phyloP scores from a whole-genome alignment of 1,139 yeast species.

The Debaryomyces coudertii region DNA sequence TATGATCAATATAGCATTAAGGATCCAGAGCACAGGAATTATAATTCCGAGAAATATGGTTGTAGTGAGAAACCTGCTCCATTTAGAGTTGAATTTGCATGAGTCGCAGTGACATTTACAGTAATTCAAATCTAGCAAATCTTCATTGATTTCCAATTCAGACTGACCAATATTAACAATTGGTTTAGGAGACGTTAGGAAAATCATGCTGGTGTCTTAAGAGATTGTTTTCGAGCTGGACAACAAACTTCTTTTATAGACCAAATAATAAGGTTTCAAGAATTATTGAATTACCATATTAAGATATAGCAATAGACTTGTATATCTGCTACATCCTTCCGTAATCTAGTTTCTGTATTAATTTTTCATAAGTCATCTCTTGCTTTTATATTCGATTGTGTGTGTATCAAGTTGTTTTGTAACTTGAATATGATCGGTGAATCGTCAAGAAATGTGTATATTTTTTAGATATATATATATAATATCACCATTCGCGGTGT shows the following conservation, averaged over 20 bases:
- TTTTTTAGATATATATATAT: no score
- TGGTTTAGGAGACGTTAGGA: slow-evolving; percentile 1
- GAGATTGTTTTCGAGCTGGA: not conserved
- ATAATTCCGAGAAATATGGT: slow-evolving; percentile 23
- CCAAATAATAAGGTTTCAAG: not conserved
- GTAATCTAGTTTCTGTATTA: no score
- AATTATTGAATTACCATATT: slow-evolving; percentile 1
- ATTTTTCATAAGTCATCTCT: not conserved
- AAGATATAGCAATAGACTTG: slow-evolving; percentile 6
- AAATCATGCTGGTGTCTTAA: not conserved
- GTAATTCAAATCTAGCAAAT: slow-evolving; percentile 1
- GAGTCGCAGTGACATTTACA: slow-evolving; percentile 13
- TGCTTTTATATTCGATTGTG: no score
- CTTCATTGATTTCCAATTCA: slow-evolving; percentile 6
- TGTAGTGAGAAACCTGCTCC: slow-evolving; percentile 3
- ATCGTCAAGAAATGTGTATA: no score
- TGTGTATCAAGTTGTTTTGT: no score
- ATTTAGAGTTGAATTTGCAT: slow-evolving; percentile 9
- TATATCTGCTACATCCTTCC: not conserved
- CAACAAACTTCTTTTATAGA: not conserved
- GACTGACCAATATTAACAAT: slow-evolving; percentile 4
- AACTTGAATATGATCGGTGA: no score
- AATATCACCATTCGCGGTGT: no score
- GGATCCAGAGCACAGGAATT: slow-evolving; percentile 29
- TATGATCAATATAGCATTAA: slow-evolving; percentile 13